Evolutionary conservation across 192 early-diverging fungal genomes (phyloP), one percentile per base, ranked within the genome.

Genomic region (Coemansia biformis): DNA sequence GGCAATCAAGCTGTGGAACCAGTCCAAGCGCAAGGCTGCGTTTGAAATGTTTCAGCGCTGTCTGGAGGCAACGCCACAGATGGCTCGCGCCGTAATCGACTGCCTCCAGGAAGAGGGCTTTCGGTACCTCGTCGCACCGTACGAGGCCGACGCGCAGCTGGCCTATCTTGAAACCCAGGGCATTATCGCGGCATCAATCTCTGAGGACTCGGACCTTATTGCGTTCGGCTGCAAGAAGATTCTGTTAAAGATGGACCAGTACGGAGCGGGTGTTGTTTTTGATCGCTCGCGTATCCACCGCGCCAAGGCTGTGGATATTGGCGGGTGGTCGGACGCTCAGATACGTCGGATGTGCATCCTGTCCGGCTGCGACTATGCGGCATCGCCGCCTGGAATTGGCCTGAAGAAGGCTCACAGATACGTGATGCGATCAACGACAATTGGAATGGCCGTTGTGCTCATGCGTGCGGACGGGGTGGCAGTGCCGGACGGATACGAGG

Each of bases 131-230:
- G 90, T 96, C 0, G 91, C 96, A 3, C 96, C 96, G 0, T 99
- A 92, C 50, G 96, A 99, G 62, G 96, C 96, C 0, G 96, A 99
- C 53, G 88, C 94, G 8, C 96, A 99, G 65, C 64, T 99, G 36
- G 86, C 89, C 0, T 96, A 79, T 51, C 65, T 99, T 12, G 81
- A 87, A 29, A 63, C 79, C 8, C 61, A 51, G 16, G 83, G 83
- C 1, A 14, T 85, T 10, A 84, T 91, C 8, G 48, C 77, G 14
- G 94, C 90, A 5, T 77, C 90, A 11, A 80, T 99, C 10, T 92
- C 94, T 0, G 94, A 96, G 64, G 96, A 99, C 69, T 94, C 91
- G 5, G 96, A 99, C 64, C 49, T 99, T 26, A 60, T 99, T 1
- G 89, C 86, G 9, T 97, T 93, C 84, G 96, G 91, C 1, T 92